Base-by-base conservation (phyloP, 2,329 filamentous ascomycete species). In the Aspergillus proliferans region DNA sequence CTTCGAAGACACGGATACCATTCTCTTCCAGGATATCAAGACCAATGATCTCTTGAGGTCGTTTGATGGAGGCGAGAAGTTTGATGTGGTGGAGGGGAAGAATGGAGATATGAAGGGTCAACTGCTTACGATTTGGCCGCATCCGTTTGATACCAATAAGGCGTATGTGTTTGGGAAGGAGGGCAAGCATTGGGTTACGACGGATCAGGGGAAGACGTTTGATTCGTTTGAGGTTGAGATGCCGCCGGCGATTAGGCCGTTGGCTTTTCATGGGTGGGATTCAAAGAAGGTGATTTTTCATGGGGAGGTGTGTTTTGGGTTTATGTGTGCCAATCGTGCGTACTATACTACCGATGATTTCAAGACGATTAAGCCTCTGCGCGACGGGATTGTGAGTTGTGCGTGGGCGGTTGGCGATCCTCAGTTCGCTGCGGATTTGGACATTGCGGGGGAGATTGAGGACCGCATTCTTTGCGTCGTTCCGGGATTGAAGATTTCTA, bases 321-420 rank as follows among this genome's bases (percentile, higher is more conserved):
- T 81, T 22, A 79, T 81, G 60, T 89, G 86, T 67, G 74, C 79
- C 52, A 81, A 85, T 62, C 70, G 73, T 58, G 73, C 78, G 19
- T 80, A 76, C 58, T 96, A 95, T 67, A 97, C 93, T 2, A 84
- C 79, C 12, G 86, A 97, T 68, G 88, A 88, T 56, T 98, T 98
- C 74, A 77, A 85, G 55, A 80, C 79, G 4, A 70, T 82, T 46
- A 79, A 86, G 56, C 70, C 77, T 5, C 76, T 96, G 51, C 80
- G 86, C 46, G 75, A 80, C 39, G 80, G 84, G 57, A 87, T 87
- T 2, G 76, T 82, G 44, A 85, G 86, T 52, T 98, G 93, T 68
- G 82, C 85, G 67, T 98, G 92, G 89, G 92, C 93, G 46, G 88
- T 88, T 63, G 82, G 83, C 12, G 83, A 87, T 10, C 77, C 81